Evolutionary conservation across 2,329 filamentous ascomycete genomes (phyloP).

Genomic region (Sporothrix pseudoabietina): DNA sequence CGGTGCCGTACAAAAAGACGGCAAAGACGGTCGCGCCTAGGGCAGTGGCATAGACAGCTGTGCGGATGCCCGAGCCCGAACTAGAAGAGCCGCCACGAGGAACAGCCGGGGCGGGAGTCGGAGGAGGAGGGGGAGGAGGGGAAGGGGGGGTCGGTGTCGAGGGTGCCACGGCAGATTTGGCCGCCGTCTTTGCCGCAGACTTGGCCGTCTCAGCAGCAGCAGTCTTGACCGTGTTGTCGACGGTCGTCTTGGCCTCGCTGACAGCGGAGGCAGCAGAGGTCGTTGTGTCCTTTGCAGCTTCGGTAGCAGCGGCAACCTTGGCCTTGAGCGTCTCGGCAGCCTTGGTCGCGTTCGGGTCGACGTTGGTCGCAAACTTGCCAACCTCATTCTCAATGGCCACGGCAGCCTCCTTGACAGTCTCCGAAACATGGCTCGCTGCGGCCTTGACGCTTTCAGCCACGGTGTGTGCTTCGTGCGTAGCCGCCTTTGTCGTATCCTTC

Average conservation of each 20-base stretch:
- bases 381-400: neutral
- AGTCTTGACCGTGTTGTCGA: neutral
- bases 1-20: conserved; percentile 70
- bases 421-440: neutral
- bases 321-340: neutral
- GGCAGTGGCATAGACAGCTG: conserved; percentile 46
- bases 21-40: conserved; percentile 49
- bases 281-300: neutral
- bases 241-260: neutral
- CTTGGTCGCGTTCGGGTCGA: neutral
- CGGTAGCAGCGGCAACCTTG: neutral
- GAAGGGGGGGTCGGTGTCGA: conserved; percentile 2
- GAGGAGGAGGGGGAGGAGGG: conserved; percentile 19
- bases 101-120: neutral
- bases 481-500: neutral
- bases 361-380: neutral
- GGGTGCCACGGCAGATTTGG: neutral
- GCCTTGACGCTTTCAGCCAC: neutral
- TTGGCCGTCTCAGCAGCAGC: neutral
- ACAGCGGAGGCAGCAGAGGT: neutral
- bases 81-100: neutral
- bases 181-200: neutral
- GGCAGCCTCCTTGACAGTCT: neutral
- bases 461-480: neutral
- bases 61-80: conserved; percentile 41